These are phyloP conservation scores for Zoysia matrella DNA, from an alignment of 202 grass and related monocot genomes.

Conservation along the genomic window DNA sequence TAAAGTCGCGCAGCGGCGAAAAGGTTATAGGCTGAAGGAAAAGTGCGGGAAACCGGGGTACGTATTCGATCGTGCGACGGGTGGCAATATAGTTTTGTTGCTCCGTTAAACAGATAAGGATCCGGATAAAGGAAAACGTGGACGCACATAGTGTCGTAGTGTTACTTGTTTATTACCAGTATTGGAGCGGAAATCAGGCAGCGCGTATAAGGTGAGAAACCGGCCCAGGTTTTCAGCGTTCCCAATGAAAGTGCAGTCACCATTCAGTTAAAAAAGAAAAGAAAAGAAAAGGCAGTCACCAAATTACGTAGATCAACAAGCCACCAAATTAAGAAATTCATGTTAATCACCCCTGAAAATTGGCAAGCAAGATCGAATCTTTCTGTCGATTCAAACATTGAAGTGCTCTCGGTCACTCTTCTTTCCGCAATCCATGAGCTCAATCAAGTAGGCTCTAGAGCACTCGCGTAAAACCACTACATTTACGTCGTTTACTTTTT, in stretches of 20 bases:
- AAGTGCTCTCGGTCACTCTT: too few relatives aligned
- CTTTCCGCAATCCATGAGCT: too few relatives aligned
- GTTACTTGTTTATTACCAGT: slow-evolving; percentile 10
- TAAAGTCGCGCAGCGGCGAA: too few relatives aligned
- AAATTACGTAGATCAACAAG: too few relatives aligned
- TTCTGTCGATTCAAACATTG: too few relatives aligned
- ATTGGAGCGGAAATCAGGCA: slow-evolving; percentile 7
- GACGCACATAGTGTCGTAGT: neutral
- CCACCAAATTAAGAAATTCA: too few relatives aligned
- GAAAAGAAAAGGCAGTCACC: too few relatives aligned
- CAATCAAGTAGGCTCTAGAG: neutral
- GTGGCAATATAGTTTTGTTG: neutral
- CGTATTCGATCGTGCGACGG: neutral
- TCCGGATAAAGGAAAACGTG: slow-evolving; percentile 31
- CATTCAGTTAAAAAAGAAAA: too few relatives aligned
- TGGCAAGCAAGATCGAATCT: too few relatives aligned
- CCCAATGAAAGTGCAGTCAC: neutral
- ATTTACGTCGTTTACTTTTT: neutral
- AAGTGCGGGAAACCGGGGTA: slow-evolving; percentile 10
- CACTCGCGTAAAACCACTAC: neutral
- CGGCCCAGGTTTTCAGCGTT: neutral
- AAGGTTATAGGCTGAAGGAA: too few relatives aligned
- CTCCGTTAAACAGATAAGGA: slow-evolving; percentile 17
- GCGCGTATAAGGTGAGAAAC: neutral
- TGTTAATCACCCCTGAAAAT: too few relatives aligned